Evolutionary conservation across 1,284 basidiomycete species (phyloP), one percentile per base, ranked within the genome.

Genomic region (Austroboletus novae-zelandiae): DNA sequence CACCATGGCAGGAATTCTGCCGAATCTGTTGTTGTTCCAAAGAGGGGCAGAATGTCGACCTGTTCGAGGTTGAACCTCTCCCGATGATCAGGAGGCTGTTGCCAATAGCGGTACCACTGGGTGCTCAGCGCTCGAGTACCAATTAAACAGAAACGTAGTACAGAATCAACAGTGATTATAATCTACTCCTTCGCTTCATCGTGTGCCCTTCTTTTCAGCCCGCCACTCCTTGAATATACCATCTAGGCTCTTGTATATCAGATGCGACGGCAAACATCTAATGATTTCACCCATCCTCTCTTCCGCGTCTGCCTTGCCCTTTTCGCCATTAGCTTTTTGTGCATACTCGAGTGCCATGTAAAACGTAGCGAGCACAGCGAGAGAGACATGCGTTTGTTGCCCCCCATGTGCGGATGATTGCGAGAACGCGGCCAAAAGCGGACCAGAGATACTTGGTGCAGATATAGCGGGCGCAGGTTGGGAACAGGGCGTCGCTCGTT

Each of bases 141-240:
- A 27, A 27, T 27, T 27, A 27, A 7, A 27, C 25, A 27, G 25
- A 27, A 27, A 27, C 25, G 25, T 27, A 13, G 11, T 32, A 15
- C 31, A 32, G 14, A 32, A 32, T 53, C 18, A 27, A 29, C 34
- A 43, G 14, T 15, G 6, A 56, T 29, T 48, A 56, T 23, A 23
- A 40, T 49, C 43, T 57, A 59, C 25, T 23, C 20, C 20, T 36
- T 44, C 37, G 40, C 20, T 44, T 67, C 52, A 70, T 48, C 71
- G 74, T 32, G 80, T 72, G 40, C 84, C 82, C 69, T 88, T 89
- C 73, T 87, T 89, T 60, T 89, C 86, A 45, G 81, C 80, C 59
- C 81, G 75, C 91, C 91, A 94, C 68, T 95, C 92, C 66, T 90
- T 91, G 73, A 93, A 96, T 62, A 96, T 89, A 40, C 90, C 90